Evolutionary conservation across 352 stramenopile species (phyloP).

Genomic region (Phytophthora pluvialis): DNA sequence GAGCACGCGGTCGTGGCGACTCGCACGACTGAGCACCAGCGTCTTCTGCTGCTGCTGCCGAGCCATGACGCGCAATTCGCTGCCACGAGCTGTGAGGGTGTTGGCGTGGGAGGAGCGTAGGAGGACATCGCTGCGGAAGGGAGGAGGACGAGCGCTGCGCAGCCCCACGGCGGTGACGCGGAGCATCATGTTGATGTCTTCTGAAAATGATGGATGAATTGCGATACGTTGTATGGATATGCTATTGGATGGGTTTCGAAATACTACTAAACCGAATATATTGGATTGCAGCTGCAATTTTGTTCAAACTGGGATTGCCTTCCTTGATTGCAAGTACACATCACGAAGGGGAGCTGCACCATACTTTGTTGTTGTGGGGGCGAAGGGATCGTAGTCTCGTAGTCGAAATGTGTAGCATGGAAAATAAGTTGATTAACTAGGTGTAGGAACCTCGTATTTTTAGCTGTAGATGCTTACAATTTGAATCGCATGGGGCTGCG

Average conservation of each 20-base stretch:
- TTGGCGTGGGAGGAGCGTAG: constrained; percentile 21
- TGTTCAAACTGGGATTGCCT: too few species aligned
- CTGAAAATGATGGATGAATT: constrained; percentile 7
- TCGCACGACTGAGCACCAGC: constrained; percentile 21
- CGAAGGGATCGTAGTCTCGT: too few species aligned
- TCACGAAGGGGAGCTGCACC: too few species aligned
- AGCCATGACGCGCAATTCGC: constrained; percentile 16
- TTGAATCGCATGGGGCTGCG: too few species aligned
- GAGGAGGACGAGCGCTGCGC: constrained; percentile 4
- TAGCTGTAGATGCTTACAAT: too few species aligned
- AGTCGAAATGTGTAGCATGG: too few species aligned
- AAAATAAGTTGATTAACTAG: too few species aligned
- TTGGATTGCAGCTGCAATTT: not conserved
- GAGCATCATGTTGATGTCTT: constrained; percentile 10
- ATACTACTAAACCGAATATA: constrained; percentile 8
- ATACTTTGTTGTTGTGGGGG: too few species aligned
- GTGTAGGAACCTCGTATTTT: too few species aligned
- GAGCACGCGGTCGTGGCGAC: constrained; percentile 48
- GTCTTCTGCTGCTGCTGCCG: constrained; percentile 28
- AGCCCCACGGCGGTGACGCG: constrained; percentile 1
- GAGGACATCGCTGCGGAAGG: constrained; percentile 1
- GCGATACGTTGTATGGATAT: constrained; percentile 1
- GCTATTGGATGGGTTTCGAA: not conserved
- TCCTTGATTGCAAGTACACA: too few species aligned
- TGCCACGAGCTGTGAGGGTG: constrained; percentile 15